Evolutionary conservation across 139 green algal species (phyloP).

Genomic region (Coelastrella sp.): DNA sequence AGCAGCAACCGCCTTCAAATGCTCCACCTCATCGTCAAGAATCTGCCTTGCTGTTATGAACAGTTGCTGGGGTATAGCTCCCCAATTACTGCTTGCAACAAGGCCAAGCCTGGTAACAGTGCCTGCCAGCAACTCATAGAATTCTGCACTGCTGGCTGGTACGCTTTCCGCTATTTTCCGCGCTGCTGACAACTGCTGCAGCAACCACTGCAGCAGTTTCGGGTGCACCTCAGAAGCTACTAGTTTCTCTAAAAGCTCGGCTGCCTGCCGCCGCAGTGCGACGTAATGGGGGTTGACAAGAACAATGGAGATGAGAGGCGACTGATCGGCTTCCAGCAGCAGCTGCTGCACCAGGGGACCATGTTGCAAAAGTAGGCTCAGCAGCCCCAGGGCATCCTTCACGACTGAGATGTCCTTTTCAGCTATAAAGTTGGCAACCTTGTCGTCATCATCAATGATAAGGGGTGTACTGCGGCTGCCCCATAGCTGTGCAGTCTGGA

Average conservation of each 20-base stretch:
- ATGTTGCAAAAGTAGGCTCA: constrained; percentile 41
- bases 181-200: constrained; percentile 43
- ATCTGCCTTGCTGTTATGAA: constrained; percentile 38
- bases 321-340: constrained; percentile 10
- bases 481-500: constrained; percentile 42
- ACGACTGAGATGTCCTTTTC: constrained; percentile 41
- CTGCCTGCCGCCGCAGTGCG: constrained; percentile 16
- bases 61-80: constrained; percentile 4
- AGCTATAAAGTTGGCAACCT: neutral
- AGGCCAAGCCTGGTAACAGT: neutral
- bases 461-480: neutral
- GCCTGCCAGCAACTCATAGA: constrained; percentile 44
- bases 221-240: constrained; percentile 5
- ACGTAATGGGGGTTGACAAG: constrained; percentile 40
- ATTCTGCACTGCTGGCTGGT: constrained; percentile 38
- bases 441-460: neutral
- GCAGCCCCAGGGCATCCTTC: constrained; percentile 49
- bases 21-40: constrained; percentile 59
- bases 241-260: constrained; percentile 6
- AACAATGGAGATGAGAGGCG: constrained; percentile 23
- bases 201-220: constrained; percentile 40
- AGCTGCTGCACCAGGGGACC: constrained; percentile 51
- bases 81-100: constrained; percentile 2
- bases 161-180: constrained; percentile 16
- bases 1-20: constrained; percentile 38